These are phyloP conservation scores for Pseudopyrenochaeta lycopersici DNA, from an alignment of 2,329 filamentous ascomycete species.

Conservation along the genomic window DNA sequence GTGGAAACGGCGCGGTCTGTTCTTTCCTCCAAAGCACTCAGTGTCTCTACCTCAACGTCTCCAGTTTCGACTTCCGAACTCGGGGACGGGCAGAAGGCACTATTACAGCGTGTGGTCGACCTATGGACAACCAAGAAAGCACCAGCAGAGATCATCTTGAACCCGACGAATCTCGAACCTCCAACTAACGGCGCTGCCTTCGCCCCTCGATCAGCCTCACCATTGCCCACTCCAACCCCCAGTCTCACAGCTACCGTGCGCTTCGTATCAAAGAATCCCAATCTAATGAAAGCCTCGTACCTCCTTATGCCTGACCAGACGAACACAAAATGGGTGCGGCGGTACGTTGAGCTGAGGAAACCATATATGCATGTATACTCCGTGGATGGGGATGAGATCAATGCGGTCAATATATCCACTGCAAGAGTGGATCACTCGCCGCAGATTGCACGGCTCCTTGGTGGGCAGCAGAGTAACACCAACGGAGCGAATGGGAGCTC, in stretches of 20 bases:
- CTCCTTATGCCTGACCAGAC: slow-evolving; percentile 85
- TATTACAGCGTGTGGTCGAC: slow-evolving; percentile 65
- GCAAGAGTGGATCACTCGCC: slow-evolving; percentile 92
- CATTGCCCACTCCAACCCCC: slow-evolving; percentile 56
- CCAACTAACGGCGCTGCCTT: slow-evolving; percentile 68
- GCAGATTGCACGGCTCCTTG: slow-evolving; percentile 80
- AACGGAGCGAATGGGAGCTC: slow-evolving; percentile 4
- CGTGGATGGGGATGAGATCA: slow-evolving; percentile 88
- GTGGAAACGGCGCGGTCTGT: slow-evolving; percentile 78
- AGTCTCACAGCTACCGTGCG: slow-evolving; percentile 80
- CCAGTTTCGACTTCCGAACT: slow-evolving; percentile 24
- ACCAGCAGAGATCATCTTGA: slow-evolving; percentile 57
- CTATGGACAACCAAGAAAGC: slow-evolving; percentile 67
- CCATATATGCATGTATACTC: slow-evolving; percentile 94
- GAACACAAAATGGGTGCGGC: slow-evolving; percentile 85
- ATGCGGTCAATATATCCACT: slow-evolving; percentile 86
- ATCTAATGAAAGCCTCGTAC: slow-evolving; percentile 83
- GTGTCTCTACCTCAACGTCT: slow-evolving; percentile 25
- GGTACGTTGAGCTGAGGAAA: slow-evolving; percentile 89
- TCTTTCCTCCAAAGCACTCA: slow-evolving; percentile 62
- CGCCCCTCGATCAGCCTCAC: slow-evolving; percentile 50
- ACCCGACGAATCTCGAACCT: slow-evolving; percentile 68
- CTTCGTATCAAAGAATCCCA: slow-evolving; percentile 77
- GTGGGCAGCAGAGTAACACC: slow-evolving; percentile 41
- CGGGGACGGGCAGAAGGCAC: slow-evolving; percentile 47